Base-by-base conservation (phyloP, 1,284 basidiomycete genomes). In the Singerocomus rubriflavus region DNA sequence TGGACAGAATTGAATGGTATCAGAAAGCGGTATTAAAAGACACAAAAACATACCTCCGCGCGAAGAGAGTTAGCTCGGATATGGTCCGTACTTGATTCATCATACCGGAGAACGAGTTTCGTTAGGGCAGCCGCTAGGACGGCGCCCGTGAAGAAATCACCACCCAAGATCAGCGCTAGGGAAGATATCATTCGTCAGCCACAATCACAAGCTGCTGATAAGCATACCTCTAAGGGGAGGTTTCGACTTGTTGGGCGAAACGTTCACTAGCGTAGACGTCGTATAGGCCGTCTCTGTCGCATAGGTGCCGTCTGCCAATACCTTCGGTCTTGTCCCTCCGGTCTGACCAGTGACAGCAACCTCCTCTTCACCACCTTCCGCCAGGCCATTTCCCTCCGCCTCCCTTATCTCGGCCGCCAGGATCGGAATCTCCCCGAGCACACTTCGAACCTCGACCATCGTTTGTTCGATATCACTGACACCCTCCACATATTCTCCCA, bases 241-340 rank as follows among this genome's bases (percentile, higher is more conserved):
- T 72, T 98, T 98, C 29, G 88, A 80, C 68, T 93, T 93, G 56
- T 91, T 87, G 35, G 86, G 84, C 57, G 95, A 91, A 46, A 91
- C 71, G 44, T 80, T 78, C 8, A 85, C 86, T 38, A 78, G 73
- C 38, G 81, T 77, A 21, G 84, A 77, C 44, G 84, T 84, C 26
- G 85, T 85, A 72, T 88, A 98, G 11, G 92, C 92, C 0, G 93
- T 93, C 73, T 99, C 97, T 5, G 95, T 98, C 0, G 95, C 96
- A 67, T 99, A 99, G 3, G 96, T 99, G 13, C 97, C 97, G 65
- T 99, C 97, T 17, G 94, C 94, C 37, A 98, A 76, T 2, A 99
- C 91, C 61, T 74, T 81, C 11, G 86, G 85, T 58, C 67, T 70
- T 44, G 63, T 67, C 46, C 64, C 63, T 67, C 62, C 70, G 25